These are phyloP conservation scores for Brassica nigra DNA, from an alignment of 345 rosid genomes.

Conservation along the genomic window DNA sequence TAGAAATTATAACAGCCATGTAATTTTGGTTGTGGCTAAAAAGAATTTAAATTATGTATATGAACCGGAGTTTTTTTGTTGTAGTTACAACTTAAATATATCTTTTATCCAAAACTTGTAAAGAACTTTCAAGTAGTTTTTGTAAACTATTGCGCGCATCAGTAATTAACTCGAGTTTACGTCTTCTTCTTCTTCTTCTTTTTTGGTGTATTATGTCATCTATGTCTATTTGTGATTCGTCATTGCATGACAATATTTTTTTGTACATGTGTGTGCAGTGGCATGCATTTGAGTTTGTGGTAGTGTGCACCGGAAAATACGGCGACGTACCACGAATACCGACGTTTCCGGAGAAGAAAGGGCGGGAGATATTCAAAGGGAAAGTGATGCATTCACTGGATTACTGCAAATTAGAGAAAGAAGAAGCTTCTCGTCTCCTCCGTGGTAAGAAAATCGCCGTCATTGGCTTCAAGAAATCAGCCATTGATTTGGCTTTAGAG, in stretches of 20 bases:
- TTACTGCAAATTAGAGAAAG: conserved; percentile 80
- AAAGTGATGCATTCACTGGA: conserved; percentile 72
- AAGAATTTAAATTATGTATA: background rate
- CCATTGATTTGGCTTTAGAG: conserved; percentile 87
- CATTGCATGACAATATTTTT: background rate
- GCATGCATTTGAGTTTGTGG: conserved; percentile 75
- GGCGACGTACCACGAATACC: conserved; percentile 77
- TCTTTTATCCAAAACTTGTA: background rate
- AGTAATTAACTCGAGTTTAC: conserved; percentile 2
- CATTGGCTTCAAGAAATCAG: conserved; percentile 87
- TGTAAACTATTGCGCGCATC: conserved; percentile 26
- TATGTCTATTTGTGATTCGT: background rate
- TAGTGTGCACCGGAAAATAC: conserved; percentile 74
- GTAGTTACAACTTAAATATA: background rate
- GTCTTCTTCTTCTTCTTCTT: background rate
- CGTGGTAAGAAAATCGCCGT: conserved; percentile 66
- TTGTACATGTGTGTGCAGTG: conserved; percentile 46
- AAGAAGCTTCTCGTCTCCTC: conserved; percentile 58
- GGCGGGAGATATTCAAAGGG: conserved; percentile 70
- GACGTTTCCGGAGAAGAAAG: conserved; percentile 53
- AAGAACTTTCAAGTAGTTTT: background rate
- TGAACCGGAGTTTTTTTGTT: background rate
- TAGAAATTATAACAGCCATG: background rate
- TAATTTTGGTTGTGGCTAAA: background rate
- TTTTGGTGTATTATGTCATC: background rate